Conservation (phyloP, 2,329 filamentous ascomycete genomes). For the Penicillium oxalicum region DNA sequence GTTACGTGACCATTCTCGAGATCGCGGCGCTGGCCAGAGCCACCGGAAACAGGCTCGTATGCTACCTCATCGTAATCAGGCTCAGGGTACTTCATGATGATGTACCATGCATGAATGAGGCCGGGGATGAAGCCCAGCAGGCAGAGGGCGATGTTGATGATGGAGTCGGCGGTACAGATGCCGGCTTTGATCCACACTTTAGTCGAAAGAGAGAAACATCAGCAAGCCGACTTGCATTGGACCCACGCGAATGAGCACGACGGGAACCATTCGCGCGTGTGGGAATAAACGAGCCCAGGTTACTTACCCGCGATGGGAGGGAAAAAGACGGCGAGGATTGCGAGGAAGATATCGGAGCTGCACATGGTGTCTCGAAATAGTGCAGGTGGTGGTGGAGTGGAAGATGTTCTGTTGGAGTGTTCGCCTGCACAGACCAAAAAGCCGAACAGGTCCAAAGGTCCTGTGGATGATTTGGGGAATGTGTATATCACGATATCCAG, state of each 20-base stretch:
- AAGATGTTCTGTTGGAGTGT: conserved; percentile 6
- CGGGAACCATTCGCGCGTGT: conserved; percentile 4
- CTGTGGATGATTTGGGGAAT: too few relatives aligned
- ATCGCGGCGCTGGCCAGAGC: conserved; percentile 39
- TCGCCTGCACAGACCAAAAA: conserved; percentile 7
- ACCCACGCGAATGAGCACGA: background rate
- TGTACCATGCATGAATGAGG: conserved; percentile 95
- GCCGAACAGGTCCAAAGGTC: background rate
- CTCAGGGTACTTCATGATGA: conserved; percentile 86
- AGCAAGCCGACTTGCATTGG: conserved; percentile 15
- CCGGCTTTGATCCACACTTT: conserved; percentile 95
- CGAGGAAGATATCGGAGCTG: conserved; percentile 56
- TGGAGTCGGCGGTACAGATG: conserved; percentile 81
- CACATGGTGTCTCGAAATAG: conserved; percentile 43
- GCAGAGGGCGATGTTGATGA: conserved; percentile 94
- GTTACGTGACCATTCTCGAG: conserved; percentile 51
- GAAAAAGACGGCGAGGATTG: conserved; percentile 56
- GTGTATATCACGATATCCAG: too few relatives aligned
- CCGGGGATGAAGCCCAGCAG: conserved; percentile 74
- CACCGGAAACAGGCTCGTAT: conserved; percentile 60
- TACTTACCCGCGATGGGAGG: conserved; percentile 52
- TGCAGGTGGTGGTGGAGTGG: background rate
- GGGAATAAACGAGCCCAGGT: conserved; percentile 1
- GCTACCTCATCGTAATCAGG: conserved; percentile 52
- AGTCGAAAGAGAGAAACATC: conserved; percentile 19